Base-by-base conservation (phyloP, 176 grass and related monocot species). In the Musa acuminata region DNA sequence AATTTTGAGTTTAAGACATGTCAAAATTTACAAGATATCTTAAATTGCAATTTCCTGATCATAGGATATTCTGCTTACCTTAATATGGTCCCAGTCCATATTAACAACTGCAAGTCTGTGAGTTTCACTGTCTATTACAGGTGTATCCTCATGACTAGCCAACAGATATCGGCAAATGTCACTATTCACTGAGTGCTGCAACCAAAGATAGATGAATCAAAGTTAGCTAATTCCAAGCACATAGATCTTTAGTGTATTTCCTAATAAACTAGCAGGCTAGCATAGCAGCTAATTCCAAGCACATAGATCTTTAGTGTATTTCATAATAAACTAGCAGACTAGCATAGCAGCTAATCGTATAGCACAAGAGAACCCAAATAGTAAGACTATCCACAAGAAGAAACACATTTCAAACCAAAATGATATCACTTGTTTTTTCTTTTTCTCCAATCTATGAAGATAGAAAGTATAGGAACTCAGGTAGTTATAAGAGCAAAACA, bases 51-150 rank as follows among this genome's bases (percentile, higher is more conserved):
- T 69, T 69, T 11, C 66, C 10, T 69, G 14, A 69, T 65, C 63
- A 26, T 65, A 12, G 8, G 60, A 10, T 12, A 26, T 65, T 43
- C 35, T 10, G 73, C 73, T 72, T 72, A 96, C 89, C 92, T 96
- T 96, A 64, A 96, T 87, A 89, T 96, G 85, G 82, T 86, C 83
- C 92, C 92, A 96, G 72, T 92, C 92, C 92, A 96, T 85, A 82
- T 90, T 96, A 80, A 92, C 92, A 89, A 92, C 76, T 3, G 89
- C 92, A 81, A 96, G 89, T 58, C 87, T 84, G 72, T 92, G 80
- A 88, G 89, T 96, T 81, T 84, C 92, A 75, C 72, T 91, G 48
- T 91, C 82, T 23, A 58, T 89, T 71, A 77, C 77, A 72, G 78
- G 92, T 79, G 89, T 96, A 80, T 92, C 87, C 9, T 92, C 89